Evolutionary conservation across 768 basidiomycete species (phyloP).

Genomic region (Mrakia hoshinonis): DNA sequence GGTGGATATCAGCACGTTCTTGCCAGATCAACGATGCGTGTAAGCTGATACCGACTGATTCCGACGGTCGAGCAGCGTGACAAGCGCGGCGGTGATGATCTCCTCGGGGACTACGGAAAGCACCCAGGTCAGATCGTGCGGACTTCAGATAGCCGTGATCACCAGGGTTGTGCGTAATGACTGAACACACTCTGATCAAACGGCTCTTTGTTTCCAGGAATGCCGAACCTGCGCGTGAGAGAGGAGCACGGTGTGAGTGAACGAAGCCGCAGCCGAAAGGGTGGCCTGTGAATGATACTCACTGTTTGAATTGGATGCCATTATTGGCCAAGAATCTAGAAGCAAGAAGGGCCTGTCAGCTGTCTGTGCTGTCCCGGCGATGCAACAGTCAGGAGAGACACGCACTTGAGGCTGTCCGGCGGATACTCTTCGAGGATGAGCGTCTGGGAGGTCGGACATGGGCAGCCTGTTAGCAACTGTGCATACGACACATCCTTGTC

Average conservation of each 20-base stretch:
- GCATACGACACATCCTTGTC: no score
- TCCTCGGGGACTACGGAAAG: constrained; percentile 40
- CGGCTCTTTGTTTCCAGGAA: constrained; percentile 40
- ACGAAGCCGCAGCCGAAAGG: not conserved
- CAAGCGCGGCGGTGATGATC: constrained; percentile 41
- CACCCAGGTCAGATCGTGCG: not conserved
- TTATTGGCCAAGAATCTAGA: constrained; percentile 38
- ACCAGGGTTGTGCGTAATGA: not conserved
- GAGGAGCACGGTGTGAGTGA: not conserved
- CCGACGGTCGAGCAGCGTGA: constrained; percentile 40
- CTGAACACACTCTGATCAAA: constrained; percentile 13
- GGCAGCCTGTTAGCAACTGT: no score
- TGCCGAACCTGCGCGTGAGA: constrained; percentile 35
- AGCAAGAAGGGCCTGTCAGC: not conserved
- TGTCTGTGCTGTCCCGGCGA: not conserved
- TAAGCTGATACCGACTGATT: constrained; percentile 36
- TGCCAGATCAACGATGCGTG: not conserved
- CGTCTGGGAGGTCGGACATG: constrained; percentile 25
- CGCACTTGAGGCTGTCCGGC: constrained; percentile 38
- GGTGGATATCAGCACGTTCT: not conserved
- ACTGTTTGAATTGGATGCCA: constrained; percentile 40
- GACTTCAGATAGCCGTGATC: not conserved
- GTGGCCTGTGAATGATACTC: not conserved
- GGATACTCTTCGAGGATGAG: constrained; percentile 44
- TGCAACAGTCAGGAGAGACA: not conserved